These are phyloP conservation scores for Aspergillus cejpii DNA, from an alignment of 2,329 filamentous ascomycete genomes.

Conservation along the genomic window DNA sequence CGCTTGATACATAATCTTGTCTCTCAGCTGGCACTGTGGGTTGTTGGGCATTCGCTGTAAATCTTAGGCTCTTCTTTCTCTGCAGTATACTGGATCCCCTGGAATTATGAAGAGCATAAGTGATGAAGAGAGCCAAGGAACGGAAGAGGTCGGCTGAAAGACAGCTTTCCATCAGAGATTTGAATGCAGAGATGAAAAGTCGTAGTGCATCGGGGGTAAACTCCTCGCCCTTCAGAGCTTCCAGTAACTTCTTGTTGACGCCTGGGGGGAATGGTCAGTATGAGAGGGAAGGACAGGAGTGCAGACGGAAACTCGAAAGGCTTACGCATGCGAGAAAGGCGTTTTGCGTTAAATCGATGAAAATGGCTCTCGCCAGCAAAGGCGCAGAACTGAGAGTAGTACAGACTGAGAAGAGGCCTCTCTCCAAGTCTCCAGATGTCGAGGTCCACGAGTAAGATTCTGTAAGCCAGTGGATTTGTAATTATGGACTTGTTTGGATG, in stretches of 20 bases:
- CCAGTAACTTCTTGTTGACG: conserved; percentile 81
- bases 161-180: conserved; percentile 70
- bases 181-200: conserved; percentile 72
- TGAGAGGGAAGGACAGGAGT: neutral
- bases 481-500: conserved; percentile 82
- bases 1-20: conserved; percentile 47
- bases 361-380: conserved; percentile 89
- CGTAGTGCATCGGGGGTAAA: conserved; percentile 65
- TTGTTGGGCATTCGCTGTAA: conserved; percentile 26
- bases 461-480: conserved; percentile 90
- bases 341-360: conserved; percentile 82
- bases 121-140: conserved; percentile 83
- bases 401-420: conserved; percentile 70
- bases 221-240: conserved; percentile 79
- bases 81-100: conserved; percentile 39
- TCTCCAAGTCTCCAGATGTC: conserved; percentile 86
- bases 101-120: conserved; percentile 73
- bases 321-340: conserved; percentile 84
- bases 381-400: conserved; percentile 84
- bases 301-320: conserved; percentile 6
- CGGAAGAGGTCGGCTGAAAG: conserved; percentile 79
- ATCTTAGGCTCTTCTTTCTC: conserved; percentile 42
- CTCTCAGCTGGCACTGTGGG: conserved; percentile 31
- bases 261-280: conserved; percentile 47
- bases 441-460: conserved; percentile 82